phyloP scores from a whole-genome alignment of 495 filamentous ascomycete species.

The Aspergillus asperescens region DNA sequence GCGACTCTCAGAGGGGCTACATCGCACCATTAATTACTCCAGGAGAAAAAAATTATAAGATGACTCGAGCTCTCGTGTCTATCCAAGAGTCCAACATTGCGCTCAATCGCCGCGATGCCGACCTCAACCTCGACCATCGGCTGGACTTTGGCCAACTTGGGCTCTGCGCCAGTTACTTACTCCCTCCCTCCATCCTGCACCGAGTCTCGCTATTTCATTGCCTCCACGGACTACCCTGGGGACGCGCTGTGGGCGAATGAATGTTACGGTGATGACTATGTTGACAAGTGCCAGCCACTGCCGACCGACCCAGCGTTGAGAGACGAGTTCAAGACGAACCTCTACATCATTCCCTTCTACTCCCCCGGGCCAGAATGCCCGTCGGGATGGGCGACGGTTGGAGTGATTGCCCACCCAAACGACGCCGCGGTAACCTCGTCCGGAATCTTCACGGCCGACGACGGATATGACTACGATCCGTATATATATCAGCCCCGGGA shows the following conservation, averaged over 20 bases:
- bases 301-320: neutral
- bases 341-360: neutral
- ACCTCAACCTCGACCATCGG: neutral
- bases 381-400: neutral
- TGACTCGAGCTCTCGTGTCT: too few relatives aligned
- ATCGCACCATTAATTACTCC: too few relatives aligned
- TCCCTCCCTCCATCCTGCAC: neutral
- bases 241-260: neutral
- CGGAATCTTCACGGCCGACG: neutral
- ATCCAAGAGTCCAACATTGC: too few relatives aligned
- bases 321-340: neutral
- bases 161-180: neutral
- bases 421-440: neutral
- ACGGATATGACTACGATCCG: neutral
- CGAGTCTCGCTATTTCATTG: neutral
- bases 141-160: neutral
- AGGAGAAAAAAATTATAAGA: too few relatives aligned
- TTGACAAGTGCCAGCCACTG: neutral
- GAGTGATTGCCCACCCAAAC: neutral
- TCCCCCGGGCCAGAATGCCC: neutral
- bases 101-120: too few relatives aligned
- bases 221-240: neutral
- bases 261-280: neutral
- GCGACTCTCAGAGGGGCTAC: too few relatives aligned
- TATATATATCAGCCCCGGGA: neutral